Conservation (phyloP, 2,329 filamentous ascomycete species). For the Fusarium lateritium region DNA sequence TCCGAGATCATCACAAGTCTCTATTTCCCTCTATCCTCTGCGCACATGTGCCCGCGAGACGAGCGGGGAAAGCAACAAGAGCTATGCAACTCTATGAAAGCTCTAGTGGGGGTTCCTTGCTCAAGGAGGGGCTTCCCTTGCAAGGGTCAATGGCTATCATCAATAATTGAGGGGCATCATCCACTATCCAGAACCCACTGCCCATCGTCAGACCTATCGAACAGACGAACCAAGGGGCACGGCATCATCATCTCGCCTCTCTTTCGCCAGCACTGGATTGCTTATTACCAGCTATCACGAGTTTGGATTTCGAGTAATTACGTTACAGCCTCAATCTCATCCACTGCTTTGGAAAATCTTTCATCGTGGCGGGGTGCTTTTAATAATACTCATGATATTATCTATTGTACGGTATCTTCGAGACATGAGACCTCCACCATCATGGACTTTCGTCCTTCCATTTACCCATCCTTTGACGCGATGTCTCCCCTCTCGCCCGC, state of each 20-base stretch:
- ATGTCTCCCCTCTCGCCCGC: constrained; percentile 24
- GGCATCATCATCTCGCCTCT: constrained; percentile 39
- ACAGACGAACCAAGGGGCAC: constrained; percentile 29
- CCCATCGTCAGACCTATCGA: constrained; percentile 40
- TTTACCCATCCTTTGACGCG: constrained; percentile 24
- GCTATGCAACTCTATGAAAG: constrained; percentile 21
- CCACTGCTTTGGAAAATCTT: constrained; percentile 1
- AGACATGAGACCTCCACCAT: constrained; percentile 33
- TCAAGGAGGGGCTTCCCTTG: constrained; percentile 31
- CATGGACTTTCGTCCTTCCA: constrained; percentile 33
- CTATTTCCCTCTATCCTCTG: constrained; percentile 15
- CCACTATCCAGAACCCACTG: constrained; percentile 39
- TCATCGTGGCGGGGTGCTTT: constrained; percentile 4
- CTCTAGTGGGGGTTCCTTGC: constrained; percentile 38
- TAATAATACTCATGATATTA: constrained; percentile 35
- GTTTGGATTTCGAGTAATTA: constrained; percentile 29
- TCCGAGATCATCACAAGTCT: constrained; percentile 35
- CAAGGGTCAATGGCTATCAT: constrained; percentile 35
- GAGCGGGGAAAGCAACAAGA: constrained; percentile 36
- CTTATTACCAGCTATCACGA: constrained; percentile 32
- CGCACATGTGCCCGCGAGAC: constrained; percentile 33
- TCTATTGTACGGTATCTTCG: constrained; percentile 1
- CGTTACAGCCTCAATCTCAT: constrained; percentile 19
- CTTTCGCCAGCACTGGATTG: constrained; percentile 30
- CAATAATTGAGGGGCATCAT: constrained; percentile 42